Percentiles rank a stretch among this genome's conserved stretches.
Evolutionary conservation across 2,329 filamentous ascomycete species (phyloP).

Genomic region (Colletotrichum costaricense): DNA sequence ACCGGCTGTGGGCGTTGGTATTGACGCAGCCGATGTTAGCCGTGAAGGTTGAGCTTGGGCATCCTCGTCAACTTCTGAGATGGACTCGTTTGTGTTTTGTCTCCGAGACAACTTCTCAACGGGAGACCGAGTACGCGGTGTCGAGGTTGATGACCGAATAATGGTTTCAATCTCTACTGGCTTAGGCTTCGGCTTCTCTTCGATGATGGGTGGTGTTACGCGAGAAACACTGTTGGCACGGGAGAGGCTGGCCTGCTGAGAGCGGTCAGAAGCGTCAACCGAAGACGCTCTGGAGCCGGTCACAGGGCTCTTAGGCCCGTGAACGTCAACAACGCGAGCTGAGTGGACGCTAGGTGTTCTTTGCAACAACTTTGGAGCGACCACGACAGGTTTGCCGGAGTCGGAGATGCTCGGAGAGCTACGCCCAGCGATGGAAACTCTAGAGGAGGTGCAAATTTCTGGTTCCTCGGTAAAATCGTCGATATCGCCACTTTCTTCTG

Average conservation of each 20-base stretch:
- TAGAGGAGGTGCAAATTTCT: conserved; percentile 66
- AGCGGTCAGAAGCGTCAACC: conserved; percentile 56
- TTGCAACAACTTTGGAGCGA: conserved; percentile 51
- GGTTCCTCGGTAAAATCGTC: conserved; percentile 63
- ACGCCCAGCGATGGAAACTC: conserved; percentile 65
- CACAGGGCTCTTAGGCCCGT: conserved; percentile 61
- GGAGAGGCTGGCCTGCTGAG: conserved; percentile 53
- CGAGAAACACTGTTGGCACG: conserved; percentile 51
- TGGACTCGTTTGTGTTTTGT: conserved; percentile 45
- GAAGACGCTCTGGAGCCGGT: conserved; percentile 61
- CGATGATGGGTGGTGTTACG: conserved; percentile 52
- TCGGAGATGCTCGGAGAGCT: conserved; percentile 63
- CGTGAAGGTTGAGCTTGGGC: conserved; percentile 35
- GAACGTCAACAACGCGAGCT: conserved; percentile 68
- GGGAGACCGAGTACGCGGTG: conserved; percentile 44
- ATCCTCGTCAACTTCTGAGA: conserved; percentile 58
- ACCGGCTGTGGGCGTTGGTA: conserved; percentile 17
- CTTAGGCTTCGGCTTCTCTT: conserved; percentile 46
- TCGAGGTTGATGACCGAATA: conserved; percentile 29
- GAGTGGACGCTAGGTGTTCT: conserved; percentile 64
- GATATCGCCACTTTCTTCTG: conserved; percentile 59
- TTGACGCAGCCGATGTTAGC: conserved; percentile 14
- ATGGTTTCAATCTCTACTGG: conserved; percentile 38
- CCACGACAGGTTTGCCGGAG: conserved; percentile 51
- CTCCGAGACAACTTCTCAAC: conserved; percentile 45